These are phyloP conservation scores for Angomonas desouzai DNA, from an alignment of 208 protist genomes.

Conservation along the genomic window DNA sequence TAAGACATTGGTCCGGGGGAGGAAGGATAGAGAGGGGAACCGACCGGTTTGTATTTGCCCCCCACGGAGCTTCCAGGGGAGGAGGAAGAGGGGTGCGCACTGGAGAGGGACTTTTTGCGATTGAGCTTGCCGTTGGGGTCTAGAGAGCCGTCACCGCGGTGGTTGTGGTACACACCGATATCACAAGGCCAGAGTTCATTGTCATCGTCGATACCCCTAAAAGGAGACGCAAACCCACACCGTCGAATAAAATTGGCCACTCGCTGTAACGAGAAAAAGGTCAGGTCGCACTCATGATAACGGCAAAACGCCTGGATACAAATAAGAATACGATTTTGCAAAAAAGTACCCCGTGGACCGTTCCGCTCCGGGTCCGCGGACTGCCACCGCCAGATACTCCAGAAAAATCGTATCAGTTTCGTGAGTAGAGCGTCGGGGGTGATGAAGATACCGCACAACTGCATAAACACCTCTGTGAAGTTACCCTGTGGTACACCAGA, in stretches of 20 bases:
- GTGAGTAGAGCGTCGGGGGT: conserved; percentile 48
- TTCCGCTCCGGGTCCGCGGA: not conserved
- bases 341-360: conserved; percentile 29
- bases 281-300: conserved; percentile 58
- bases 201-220: conserved; percentile 9
- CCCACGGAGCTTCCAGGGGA: too few relatives aligned
- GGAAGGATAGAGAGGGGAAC: not conserved
- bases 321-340: conserved; percentile 46
- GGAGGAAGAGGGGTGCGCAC: not conserved
- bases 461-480: conserved; percentile 65
- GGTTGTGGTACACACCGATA: conserved; percentile 16
- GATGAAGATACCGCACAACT: conserved; percentile 57
- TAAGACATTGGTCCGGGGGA: not conserved
- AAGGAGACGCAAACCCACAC: conserved; percentile 23
- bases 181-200: conserved; percentile 17
- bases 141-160: not conserved
- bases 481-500: conserved; percentile 43
- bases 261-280: conserved; percentile 33
- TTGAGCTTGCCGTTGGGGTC: not conserved
- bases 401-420: conserved; percentile 60
- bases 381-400: conserved; percentile 30
- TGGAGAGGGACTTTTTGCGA: not conserved
- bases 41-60: not conserved
- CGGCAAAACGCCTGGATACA: conserved; percentile 57
- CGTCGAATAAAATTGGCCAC: conserved; percentile 32